Evolutionary conservation across 2,329 filamentous ascomycete genomes (phyloP).

Genomic region (Neonectria coccinea): DNA sequence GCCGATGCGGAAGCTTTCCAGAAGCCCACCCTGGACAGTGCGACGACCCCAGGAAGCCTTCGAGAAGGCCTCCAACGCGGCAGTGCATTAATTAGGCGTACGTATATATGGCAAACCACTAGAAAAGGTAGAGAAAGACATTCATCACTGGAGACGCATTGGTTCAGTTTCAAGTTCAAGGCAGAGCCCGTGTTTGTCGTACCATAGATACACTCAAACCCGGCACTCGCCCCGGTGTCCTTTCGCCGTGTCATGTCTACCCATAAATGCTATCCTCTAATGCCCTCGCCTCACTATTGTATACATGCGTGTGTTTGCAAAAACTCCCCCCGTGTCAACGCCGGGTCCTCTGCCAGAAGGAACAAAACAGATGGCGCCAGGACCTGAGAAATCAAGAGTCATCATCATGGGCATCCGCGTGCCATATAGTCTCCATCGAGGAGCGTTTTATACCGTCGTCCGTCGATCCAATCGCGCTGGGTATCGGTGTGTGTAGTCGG

Average conservation of each 20-base stretch:
- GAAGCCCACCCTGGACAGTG: slow-evolving; percentile 37
- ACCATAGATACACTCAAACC: not conserved
- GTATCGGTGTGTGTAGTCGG: slow-evolving; percentile 42
- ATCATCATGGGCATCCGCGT: slow-evolving; percentile 40
- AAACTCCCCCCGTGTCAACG: slow-evolving; percentile 30
- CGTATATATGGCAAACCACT: not conserved
- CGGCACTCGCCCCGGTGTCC: slow-evolving; percentile 5
- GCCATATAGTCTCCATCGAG: slow-evolving; percentile 38
- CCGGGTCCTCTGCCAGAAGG: slow-evolving; percentile 22
- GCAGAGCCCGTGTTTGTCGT: slow-evolving; percentile 5
- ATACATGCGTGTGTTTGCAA: slow-evolving; percentile 13
- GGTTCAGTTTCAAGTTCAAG: not conserved
- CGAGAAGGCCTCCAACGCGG: slow-evolving; percentile 12
- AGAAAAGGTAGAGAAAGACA: not conserved
- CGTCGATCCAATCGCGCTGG: slow-evolving; percentile 40
- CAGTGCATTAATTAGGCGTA: not conserved
- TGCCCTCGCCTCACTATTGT: slow-evolving; percentile 20
- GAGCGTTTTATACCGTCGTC: slow-evolving; percentile 41
- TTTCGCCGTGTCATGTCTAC: slow-evolving; percentile 26
- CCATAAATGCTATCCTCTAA: slow-evolving; percentile 25
- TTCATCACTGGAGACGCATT: not conserved
- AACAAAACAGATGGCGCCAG: slow-evolving; percentile 12
- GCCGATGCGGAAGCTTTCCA: slow-evolving; percentile 45
- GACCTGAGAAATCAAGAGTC: slow-evolving; percentile 27
- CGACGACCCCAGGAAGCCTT: slow-evolving; percentile 1